Evolutionary conservation across 2,329 filamentous ascomycete species (phyloP).

Genomic region (Venturia carpophila): DNA sequence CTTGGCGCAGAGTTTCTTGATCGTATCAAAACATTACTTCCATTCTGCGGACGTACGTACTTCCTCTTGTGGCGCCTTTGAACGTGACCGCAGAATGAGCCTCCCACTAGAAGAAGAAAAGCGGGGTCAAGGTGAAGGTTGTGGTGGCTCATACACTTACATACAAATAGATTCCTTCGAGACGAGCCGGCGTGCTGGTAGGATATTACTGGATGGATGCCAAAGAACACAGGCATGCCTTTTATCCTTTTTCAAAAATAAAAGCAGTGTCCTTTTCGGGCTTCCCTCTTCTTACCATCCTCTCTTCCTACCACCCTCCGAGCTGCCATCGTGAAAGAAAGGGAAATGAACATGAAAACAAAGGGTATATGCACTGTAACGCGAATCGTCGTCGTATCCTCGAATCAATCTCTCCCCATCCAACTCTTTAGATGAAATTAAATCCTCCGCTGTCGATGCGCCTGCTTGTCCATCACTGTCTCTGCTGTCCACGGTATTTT

Average conservation of each 20-base stretch:
- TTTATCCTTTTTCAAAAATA: background rate
- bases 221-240: background rate
- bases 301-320: background rate
- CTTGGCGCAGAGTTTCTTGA: too few species aligned
- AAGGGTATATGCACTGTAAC: conserved; percentile 10
- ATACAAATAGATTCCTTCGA: background rate
- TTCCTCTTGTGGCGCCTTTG: background rate
- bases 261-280: background rate
- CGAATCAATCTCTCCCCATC: background rate
- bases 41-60: too few species aligned
- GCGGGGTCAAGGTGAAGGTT: background rate
- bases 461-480: background rate
- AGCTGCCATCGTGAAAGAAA: background rate
- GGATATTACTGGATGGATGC: background rate
- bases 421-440: conserved; percentile 1
- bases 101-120: background rate
- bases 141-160: too few species aligned
- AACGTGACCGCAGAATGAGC: background rate
- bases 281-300: background rate
- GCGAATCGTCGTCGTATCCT: background rate
- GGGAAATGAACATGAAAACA: background rate
- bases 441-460: background rate
- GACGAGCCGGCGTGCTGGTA: background rate
- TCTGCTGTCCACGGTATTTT: background rate
- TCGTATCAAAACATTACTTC: too few species aligned